A percentile compares a stretch with the other conserved stretches of the same genome.
These are phyloP conservation scores for Populus tomentosa DNA, from an alignment of 441 rosid genomes.

Conservation along the genomic window DNA sequence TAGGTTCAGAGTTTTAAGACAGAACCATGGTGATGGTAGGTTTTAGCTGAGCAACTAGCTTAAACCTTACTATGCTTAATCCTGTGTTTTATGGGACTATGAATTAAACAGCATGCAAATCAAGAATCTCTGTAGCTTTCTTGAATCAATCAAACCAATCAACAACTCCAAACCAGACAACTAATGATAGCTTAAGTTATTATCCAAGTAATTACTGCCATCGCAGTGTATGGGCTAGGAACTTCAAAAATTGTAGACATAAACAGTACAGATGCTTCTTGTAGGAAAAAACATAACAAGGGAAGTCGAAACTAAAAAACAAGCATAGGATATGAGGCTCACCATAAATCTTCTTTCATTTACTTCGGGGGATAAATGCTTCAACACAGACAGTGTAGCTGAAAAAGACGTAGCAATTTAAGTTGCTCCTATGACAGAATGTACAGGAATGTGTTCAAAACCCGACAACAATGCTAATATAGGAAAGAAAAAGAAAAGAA, in stretches of 20 bases:
- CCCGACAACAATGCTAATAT: background rate
- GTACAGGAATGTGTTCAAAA: conserved; percentile 7
- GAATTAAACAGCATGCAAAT: too few species aligned
- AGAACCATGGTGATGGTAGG: too few species aligned
- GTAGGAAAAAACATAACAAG: too few species aligned
- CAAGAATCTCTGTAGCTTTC: background rate
- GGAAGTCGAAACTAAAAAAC: too few species aligned
- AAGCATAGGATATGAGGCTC: background rate
- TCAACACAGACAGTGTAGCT: background rate
- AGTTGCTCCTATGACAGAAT: background rate
- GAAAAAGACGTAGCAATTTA: background rate
- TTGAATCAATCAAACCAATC: background rate
- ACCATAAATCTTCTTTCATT: background rate
- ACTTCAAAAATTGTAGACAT: background rate
- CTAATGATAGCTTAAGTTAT: background rate
- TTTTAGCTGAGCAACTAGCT: too few species aligned
- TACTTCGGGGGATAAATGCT: background rate
- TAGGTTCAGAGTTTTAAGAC: too few species aligned
- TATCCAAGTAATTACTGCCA: background rate
- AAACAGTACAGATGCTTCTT: too few species aligned
- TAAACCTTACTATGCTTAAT: too few species aligned
- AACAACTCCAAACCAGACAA: background rate
- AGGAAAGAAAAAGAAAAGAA: background rate
- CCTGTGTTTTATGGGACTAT: too few species aligned
- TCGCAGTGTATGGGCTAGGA: background rate